phyloP scores from a whole-genome alignment of 2,329 filamentous ascomycete genomes.

The Colletotrichum karsti region DNA sequence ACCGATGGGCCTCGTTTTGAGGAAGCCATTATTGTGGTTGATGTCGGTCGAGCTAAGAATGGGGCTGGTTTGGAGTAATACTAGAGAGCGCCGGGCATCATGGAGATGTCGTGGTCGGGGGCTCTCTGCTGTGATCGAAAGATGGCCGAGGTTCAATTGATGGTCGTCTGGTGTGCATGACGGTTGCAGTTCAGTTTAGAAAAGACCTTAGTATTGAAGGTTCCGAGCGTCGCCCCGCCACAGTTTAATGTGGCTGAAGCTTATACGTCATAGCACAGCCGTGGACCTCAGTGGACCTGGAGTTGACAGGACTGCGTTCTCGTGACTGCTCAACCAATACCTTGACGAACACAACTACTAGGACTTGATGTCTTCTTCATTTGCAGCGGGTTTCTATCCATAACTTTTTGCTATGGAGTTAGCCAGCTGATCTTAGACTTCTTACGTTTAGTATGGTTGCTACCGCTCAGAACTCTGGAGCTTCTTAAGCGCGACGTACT shows the following conservation, averaged over 20 bases:
- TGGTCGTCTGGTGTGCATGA: neutral
- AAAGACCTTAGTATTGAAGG: no score
- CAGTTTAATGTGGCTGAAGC: conserved; percentile 16
- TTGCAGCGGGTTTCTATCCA: no score
- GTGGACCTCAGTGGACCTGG: no score
- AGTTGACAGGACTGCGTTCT: no score
- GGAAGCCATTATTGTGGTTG: conserved; percentile 45
- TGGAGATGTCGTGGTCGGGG: neutral
- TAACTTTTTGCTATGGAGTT: no score
- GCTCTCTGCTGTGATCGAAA: neutral
- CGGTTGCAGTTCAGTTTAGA: conserved; percentile 16
- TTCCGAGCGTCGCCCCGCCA: conserved; percentile 19
- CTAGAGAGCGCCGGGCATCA: conserved; percentile 12
- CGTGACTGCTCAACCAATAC: no score
- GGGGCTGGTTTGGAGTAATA: neutral
- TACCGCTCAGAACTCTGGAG: no score
- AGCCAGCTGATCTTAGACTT: no score
- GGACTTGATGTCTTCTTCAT: no score
- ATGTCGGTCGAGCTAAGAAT: neutral
- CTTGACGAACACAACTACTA: no score
- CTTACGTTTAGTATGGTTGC: no score
- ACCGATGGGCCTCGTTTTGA: conserved; percentile 68
- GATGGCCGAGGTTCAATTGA: neutral
- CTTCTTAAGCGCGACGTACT: no score
- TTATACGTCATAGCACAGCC: neutral